A percentile compares a stretch with the other conserved stretches of the same genome.
Evolutionary conservation across 2,329 filamentous ascomycete genomes (phyloP).

Genomic region (Calonectria pauciramosa): DNA sequence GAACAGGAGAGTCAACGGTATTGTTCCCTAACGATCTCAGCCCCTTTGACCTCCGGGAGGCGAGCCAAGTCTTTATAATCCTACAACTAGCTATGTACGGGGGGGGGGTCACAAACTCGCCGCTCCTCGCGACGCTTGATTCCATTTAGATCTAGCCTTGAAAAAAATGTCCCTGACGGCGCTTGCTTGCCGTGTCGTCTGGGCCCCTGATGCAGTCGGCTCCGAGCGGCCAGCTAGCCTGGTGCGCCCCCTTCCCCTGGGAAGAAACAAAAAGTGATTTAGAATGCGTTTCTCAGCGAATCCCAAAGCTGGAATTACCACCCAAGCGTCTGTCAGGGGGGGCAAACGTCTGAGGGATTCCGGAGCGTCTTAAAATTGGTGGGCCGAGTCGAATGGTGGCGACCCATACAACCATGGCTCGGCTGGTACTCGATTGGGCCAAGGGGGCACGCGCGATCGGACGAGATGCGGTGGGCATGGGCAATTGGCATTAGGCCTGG

Average conservation of each 20-base stretch:
- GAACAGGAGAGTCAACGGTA: background rate
- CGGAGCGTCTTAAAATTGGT: no score
- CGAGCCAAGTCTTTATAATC: background rate
- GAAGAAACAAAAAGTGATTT: background rate
- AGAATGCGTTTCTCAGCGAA: slow-evolving; percentile 5
- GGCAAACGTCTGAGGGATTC: no score
- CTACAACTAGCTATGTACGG: background rate
- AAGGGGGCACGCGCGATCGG: background rate
- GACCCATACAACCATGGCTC: background rate
- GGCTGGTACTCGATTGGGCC: slow-evolving; percentile 23
- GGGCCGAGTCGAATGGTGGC: background rate
- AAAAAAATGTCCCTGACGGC: background rate
- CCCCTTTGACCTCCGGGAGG: background rate
- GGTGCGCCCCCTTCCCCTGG: background rate
- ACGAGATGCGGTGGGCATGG: slow-evolving; percentile 12
- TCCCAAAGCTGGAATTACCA: slow-evolving; percentile 2
- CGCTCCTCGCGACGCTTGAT: background rate
- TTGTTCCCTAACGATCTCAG: background rate
- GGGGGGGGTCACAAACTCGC: background rate
- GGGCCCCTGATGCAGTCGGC: background rate
- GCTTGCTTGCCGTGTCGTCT: background rate
- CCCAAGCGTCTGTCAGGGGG: slow-evolving; percentile 10
- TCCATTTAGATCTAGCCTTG: slow-evolving; percentile 5
- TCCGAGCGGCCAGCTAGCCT: background rate
- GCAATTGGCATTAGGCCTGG: background rate